Evolutionary conservation across 768 basidiomycete genomes (phyloP), one percentile per base, ranked within the genome.

Genomic region (Artomyces pyxidatus): DNA sequence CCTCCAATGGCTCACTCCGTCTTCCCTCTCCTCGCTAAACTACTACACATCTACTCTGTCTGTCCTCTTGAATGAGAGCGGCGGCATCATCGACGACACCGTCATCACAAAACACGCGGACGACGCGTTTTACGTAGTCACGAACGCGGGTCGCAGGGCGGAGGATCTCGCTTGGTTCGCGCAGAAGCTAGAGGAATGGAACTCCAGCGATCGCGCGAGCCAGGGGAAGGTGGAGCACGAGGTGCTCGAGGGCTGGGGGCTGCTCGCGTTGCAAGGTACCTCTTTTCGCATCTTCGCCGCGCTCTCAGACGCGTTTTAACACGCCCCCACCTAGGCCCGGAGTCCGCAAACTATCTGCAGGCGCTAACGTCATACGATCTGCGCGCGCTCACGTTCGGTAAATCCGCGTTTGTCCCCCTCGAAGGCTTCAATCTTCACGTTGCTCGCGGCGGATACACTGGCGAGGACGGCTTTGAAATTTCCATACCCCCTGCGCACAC

Each of bases 391-490:
- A 85, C 83, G 23, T 97, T 99, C 59, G 92, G 93, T 32, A 83
- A 79, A 53, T 85, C 88, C 17, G 84, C 86, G 0, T 91, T 81
- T 61, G 76, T 90, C 8, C 80, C 85, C 1, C 75, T 96, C 37
- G 83, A 84, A 50, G 84, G 81, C 3, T 79, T 82, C 57, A 83
- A 81, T 61, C 76, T 89, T 29, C 92, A 98, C 61, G 80, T 98
- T 26, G 88, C 92, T 7, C 81, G 96, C 14, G 90, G 92, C 25
- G 96, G 96, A 4, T 99, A 99, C 68, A 98, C 96, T 0, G 96
- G 96, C 10, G 96, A 99, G 68, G 96, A 99, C 65, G 96, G 96
- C 0, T 98, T 99, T 57, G 96, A 99, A 91, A 91, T 97, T 53
- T 95, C 91, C 4, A 83, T 95, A 37, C 90, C 90, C 1, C 88